Base-by-base conservation (phyloP, 345 rosid species). In the Lagerstroemia speciosa region DNA sequence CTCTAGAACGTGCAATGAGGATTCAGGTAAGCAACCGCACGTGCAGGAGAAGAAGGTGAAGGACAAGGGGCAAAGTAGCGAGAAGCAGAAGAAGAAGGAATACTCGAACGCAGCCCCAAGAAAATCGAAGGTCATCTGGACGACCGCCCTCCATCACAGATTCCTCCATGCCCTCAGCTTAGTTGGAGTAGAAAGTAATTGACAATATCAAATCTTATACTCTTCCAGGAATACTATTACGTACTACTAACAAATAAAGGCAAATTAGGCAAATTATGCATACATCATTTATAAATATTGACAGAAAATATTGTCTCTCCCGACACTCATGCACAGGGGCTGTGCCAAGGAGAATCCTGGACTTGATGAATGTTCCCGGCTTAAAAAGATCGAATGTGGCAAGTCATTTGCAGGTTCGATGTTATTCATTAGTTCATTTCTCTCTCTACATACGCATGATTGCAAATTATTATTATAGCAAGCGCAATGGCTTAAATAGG, bases 341-440 rank as follows among this genome's bases (percentile, higher is more conserved):
- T 63, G 89, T 84, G n/a, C 97, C 87, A 0, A 84, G 77, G 71
- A 81, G n/a, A 74, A 81, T 84, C 66, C 83, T 81, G 52, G 82
- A 81, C 55, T 74, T 68, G 48, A 84, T 84, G 87, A 69, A 67
- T 15, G 79, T 78, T 4, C 78, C 74, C 0, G 80, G 85, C 20
- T 68, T 84, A 29, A 75, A 82, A 41, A 79, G 87, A 64, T 83
- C 79, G 70, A 78, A 73, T 63, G 72, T 77, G 14, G 83, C 80
- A 26, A 79, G 83, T 64, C 87, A 84, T 71, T 78, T 90, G 66
- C 96, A 90, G 91, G 96, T 90, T 76, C 53, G 74, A 36, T 33
- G 38, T 34, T 58, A 2, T 55, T 26, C 7, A 26, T 55, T 52
- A 24, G 31, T 10, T 24, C 61, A 55, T 26, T 55, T 24, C 2